Percentiles rank a stretch among this genome's conserved stretches.
These are phyloP conservation scores for Cladosporium sphaerospermum DNA, from an alignment of 2,329 filamentous ascomycete genomes.

Conservation along the genomic window DNA sequence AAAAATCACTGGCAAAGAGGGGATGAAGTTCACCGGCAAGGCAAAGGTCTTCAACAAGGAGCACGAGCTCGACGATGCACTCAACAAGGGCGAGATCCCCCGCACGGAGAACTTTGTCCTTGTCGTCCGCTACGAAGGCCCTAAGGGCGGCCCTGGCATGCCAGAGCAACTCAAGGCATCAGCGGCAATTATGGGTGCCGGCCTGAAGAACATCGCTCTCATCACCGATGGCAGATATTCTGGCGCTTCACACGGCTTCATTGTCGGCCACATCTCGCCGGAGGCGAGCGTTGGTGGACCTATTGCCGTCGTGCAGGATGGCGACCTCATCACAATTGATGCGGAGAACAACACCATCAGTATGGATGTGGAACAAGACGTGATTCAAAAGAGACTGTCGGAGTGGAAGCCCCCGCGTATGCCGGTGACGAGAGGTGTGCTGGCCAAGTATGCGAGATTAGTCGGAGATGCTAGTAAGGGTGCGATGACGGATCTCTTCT, in stretches of 20 bases:
- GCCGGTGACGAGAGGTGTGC: constrained; percentile 69
- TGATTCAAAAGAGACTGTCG: constrained; percentile 58
- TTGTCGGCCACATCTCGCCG: constrained; percentile 86
- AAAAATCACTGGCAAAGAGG: constrained; percentile 96
- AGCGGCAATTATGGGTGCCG: constrained; percentile 88
- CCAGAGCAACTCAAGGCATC: constrained; percentile 86
- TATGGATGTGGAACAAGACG: constrained; percentile 66
- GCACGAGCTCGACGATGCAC: constrained; percentile 65
- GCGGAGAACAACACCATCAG: constrained; percentile 66
- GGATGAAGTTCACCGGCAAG: constrained; percentile 70
- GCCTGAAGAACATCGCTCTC: constrained; percentile 77
- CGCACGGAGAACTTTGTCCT: constrained; percentile 78
- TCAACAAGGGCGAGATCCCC: constrained; percentile 64
- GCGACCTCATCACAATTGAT: constrained; percentile 80
- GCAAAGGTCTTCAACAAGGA: constrained; percentile 87
- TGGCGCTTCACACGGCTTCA: constrained; percentile 85
- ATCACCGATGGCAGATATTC: constrained; percentile 89
- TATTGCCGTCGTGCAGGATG: constrained; percentile 73
- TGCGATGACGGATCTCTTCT: constrained; percentile 76
- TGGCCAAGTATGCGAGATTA: constrained; percentile 84
- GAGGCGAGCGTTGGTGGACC: constrained; percentile 86
- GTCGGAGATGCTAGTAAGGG: constrained; percentile 90
- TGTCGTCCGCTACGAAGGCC: constrained; percentile 88
- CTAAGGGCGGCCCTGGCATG: constrained; percentile 91
- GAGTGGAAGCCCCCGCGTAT: constrained; percentile 66